Base-by-base conservation (phyloP, 164 flowering plant species). In the Vitis cinerea region DNA sequence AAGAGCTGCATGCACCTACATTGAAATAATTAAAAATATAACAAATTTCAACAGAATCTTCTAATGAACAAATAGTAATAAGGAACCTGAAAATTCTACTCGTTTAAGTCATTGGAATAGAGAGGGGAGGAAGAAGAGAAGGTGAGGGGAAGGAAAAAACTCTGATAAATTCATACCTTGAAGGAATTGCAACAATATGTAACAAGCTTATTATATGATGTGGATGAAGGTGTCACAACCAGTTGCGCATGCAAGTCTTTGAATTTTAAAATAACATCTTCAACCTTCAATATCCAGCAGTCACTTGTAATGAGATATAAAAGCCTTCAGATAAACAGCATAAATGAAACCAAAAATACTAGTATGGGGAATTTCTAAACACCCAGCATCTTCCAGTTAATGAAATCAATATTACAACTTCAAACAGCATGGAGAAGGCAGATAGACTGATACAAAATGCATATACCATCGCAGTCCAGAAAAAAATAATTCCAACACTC, bases 1-100 rank as follows among this genome's bases (percentile, higher is more conserved):
- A 75, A 94, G 85, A 50, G 97, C 98, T 59, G 64, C 74, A 72
- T 86, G 89, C 67, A 89, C 97, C 98, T 94, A 76, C 48, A 72
- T 57, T 19, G 7, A 70, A 50, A 71, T 0, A 63, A 57, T 10
- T 17, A 58, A 44, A 12, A 11, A 16, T 57, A 51, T 30, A 60
- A 64, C 27, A 55, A 37, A 37, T 6, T 3, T 3, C 44, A 37
- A 6, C 4, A 0, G 44, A 6, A 37, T 37, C 44, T 37, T 37
- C 7, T 3, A 37, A 37, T 37, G 7, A 37, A 37, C 7, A 6
- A 37, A 3, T 37, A 37, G 44, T 6, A 37, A 37, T 37, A 37
- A 4, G 44, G 44, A 37, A 37, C 7, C 44, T 37, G 44, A 37
- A 37, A 37, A 37, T 37, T 37, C 44, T 37, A 37, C 44, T 37